A percentile compares a stretch with the other conserved stretches of the same genome.
Evolutionary conservation across 768 basidiomycete species (phyloP).

Genomic region (Lactifluus hygrophoroides): DNA sequence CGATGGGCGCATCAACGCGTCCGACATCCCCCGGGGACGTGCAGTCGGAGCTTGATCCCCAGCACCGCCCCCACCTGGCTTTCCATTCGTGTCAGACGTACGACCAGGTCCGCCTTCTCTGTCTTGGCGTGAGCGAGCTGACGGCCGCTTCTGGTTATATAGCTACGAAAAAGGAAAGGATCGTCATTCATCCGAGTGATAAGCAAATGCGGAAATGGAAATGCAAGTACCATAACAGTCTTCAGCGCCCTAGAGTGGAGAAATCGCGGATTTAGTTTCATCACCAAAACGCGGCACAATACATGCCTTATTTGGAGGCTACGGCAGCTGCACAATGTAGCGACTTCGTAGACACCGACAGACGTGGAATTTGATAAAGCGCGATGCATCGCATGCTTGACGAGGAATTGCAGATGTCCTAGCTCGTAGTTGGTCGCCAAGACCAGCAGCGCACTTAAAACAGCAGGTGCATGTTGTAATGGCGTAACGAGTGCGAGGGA

Average conservation of each 20-base stretch:
- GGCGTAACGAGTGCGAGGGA: conserved; percentile 79
- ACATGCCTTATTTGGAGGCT: conserved; percentile 80
- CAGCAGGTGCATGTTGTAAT: conserved; percentile 83
- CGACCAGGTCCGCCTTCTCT: conserved; percentile 31
- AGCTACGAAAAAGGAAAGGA: conserved; percentile 37
- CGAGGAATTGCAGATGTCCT: conserved; percentile 62
- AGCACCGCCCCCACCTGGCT: conserved; percentile 31
- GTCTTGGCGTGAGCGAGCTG: conserved; percentile 41
- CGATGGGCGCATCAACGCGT: conserved; percentile 37
- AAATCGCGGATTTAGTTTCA: background rate
- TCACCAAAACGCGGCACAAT: conserved; percentile 10
- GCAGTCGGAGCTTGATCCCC: conserved; percentile 32
- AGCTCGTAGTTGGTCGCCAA: conserved; percentile 79
- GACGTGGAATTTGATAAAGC: conserved; percentile 76
- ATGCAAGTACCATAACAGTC: conserved; percentile 61
- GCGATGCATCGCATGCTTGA: conserved; percentile 93
- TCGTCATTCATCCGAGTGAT: conserved; percentile 17
- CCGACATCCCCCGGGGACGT: conserved; percentile 66
- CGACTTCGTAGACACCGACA: conserved; percentile 91
- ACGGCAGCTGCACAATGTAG: conserved; percentile 82
- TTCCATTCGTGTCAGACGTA: conserved; percentile 16
- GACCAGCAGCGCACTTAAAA: conserved; percentile 79
- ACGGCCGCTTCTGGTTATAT: conserved; percentile 71
- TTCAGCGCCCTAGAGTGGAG: conserved; percentile 57
- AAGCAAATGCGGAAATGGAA: background rate